These are phyloP conservation scores for Hymenoscyphus scutula DNA, from an alignment of 2,329 filamentous ascomycete genomes.

Conservation along the genomic window DNA sequence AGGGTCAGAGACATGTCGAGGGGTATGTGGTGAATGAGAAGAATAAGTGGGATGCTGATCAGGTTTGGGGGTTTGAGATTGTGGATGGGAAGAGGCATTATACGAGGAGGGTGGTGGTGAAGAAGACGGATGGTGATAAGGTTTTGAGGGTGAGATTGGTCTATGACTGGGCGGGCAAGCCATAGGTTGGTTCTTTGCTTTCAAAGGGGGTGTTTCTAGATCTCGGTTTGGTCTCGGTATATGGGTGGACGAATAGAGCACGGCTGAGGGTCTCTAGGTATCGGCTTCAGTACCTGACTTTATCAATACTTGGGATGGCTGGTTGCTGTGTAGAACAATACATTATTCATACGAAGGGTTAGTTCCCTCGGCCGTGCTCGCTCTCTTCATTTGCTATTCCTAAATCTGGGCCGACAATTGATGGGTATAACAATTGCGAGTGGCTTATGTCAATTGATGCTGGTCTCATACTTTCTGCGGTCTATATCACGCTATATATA, in stretches of 20 bases:
- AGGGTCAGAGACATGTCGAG: conserved; percentile 46
- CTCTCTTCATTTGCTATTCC: background rate
- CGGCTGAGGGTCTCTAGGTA: no score
- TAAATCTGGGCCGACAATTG: background rate
- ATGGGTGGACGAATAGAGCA: background rate
- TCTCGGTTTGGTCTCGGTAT: background rate
- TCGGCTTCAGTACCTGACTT: no score
- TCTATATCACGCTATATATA: no score
- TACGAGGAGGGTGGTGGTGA: conserved; percentile 41
- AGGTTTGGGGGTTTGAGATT: conserved; percentile 49
- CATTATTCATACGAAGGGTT: background rate
- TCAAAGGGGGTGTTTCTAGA: background rate
- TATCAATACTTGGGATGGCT: background rate
- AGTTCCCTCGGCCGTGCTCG: background rate
- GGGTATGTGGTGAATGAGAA: conserved; percentile 48
- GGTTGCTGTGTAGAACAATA: background rate
- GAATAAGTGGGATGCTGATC: conserved; percentile 52
- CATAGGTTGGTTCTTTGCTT: conserved; percentile 13
- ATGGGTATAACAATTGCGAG: background rate
- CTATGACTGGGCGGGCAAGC: conserved; percentile 40
- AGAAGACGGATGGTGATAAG: conserved; percentile 35
- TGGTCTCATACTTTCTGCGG: no score
- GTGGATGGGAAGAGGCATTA: conserved; percentile 41
- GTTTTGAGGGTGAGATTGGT: conserved; percentile 41
- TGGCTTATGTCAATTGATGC: background rate